phyloP scores from a whole-genome alignment of 2,329 filamentous ascomycete genomes.

The Trichoderma sp. region DNA sequence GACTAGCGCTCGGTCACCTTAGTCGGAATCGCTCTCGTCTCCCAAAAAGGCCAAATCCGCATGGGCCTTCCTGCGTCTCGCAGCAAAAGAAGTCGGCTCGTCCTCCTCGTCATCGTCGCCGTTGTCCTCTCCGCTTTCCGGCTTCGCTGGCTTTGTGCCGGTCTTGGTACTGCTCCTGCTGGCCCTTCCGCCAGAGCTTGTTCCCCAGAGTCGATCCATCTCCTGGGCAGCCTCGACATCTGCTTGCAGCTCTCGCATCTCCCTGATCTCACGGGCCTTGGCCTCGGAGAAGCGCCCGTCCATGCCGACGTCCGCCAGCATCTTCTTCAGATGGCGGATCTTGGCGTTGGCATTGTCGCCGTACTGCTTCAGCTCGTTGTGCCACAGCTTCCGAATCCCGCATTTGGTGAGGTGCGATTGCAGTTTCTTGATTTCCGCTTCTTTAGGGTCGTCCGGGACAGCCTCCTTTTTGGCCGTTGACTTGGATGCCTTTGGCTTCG shows the following conservation, averaged over 20 bases:
- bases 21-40: constrained; percentile 68
- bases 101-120: constrained; percentile 39
- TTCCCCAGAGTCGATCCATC: constrained; percentile 78
- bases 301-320: constrained; percentile 85
- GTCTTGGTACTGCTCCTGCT: constrained; percentile 45
- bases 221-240: constrained; percentile 85
- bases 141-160: constrained; percentile 33
- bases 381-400: constrained; percentile 90
- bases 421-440: constrained; percentile 82
- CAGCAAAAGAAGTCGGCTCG: constrained; percentile 44
- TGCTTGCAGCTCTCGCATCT: constrained; percentile 77
- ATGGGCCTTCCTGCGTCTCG: constrained; percentile 52
- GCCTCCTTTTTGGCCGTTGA: constrained; percentile 37
- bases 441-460: constrained; percentile 58
- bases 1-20: constrained; percentile 26
- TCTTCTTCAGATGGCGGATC: constrained; percentile 75
- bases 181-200: constrained; percentile 45
- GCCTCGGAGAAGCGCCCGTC: constrained; percentile 82
- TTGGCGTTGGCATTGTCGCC: constrained; percentile 73
- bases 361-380: constrained; percentile 76
- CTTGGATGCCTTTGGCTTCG: constrained; percentile 38
- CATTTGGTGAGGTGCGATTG: constrained; percentile 88
- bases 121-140: constrained; percentile 38
- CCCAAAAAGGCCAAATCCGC: constrained; percentile 67
- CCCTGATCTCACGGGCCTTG: constrained; percentile 84